These are phyloP conservation scores for Pholiota conissans DNA, from an alignment of 768 basidiomycete genomes.

Conservation along the genomic window DNA sequence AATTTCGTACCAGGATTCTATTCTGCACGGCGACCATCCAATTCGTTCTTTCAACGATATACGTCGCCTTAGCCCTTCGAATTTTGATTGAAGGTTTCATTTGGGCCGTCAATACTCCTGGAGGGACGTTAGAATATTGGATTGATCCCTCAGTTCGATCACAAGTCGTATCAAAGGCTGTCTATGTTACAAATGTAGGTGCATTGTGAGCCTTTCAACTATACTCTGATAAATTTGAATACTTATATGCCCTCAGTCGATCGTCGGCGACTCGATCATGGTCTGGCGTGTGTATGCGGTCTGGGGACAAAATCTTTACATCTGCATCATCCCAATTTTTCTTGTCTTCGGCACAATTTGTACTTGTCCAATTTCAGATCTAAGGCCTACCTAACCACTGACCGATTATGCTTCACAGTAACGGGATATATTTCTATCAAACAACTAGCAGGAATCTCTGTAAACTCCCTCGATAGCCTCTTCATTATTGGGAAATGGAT, in stretches of 20 bases:
- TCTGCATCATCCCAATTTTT: slow-evolving; percentile 6
- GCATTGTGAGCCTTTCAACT: too few species aligned
- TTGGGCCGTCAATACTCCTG: not conserved
- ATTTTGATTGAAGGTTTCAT: slow-evolving; percentile 13
- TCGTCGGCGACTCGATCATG: slow-evolving; percentile 18
- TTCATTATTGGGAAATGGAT: not conserved
- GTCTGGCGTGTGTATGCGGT: slow-evolving; percentile 22
- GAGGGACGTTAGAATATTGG: not conserved
- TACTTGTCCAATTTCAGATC: too few species aligned
- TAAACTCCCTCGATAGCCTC: not conserved
- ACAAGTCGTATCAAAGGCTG: not conserved
- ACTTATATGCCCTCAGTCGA: slow-evolving; percentile 4
- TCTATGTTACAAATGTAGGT: slow-evolving; percentile 4
- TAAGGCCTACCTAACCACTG: not conserved
- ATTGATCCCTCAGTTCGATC: not conserved
- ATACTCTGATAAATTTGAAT: too few species aligned
- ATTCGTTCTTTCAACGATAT: slow-evolving; percentile 16
- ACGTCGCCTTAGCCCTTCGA: slow-evolving; percentile 8
- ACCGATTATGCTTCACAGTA: not conserved
- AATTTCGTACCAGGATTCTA: slow-evolving; percentile 13
- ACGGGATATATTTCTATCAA: not conserved
- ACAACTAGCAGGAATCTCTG: not conserved
- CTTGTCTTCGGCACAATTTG: not conserved
- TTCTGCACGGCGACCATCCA: slow-evolving; percentile 9
- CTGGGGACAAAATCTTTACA: slow-evolving; percentile 14